phyloP scores from a whole-genome alignment of 306 rosid species.

The Dalbergia oliveri region DNA sequence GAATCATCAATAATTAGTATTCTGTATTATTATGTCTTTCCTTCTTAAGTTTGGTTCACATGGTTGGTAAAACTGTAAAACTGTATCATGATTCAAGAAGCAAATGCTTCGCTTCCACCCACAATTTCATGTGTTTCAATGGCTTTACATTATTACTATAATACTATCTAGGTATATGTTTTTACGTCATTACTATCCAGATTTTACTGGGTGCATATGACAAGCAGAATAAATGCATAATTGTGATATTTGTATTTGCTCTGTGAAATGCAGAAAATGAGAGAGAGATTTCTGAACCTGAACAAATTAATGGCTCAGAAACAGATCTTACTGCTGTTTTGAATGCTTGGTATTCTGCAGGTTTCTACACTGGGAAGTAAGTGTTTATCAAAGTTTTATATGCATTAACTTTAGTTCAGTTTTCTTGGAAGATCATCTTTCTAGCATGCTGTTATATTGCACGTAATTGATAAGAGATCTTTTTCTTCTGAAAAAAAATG shows the following conservation, averaged over 20 bases:
- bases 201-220: slow-evolving; percentile 2
- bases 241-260: slow-evolving; percentile 19
- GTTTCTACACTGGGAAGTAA: slow-evolving; percentile 89
- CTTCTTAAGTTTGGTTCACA: slow-evolving; percentile 17
- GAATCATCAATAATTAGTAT: not conserved
- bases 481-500: too few species aligned
- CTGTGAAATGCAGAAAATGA: slow-evolving; percentile 55
- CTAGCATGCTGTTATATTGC: not conserved
- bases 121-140: slow-evolving; percentile 22
- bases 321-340: slow-evolving; percentile 70
- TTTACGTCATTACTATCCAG: slow-evolving; percentile 13
- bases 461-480: too few species aligned
- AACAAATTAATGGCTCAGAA: slow-evolving; percentile 56
- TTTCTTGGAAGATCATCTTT: slow-evolving; percentile 27
- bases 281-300: slow-evolving; percentile 44
- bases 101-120: slow-evolving; percentile 11
- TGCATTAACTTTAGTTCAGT: slow-evolving; percentile 2
- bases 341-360: slow-evolving; percentile 96
- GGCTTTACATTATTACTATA: not conserved
- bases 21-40: not conserved
- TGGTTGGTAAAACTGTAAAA: not conserved
- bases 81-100: not conserved
- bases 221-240: not conserved
- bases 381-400: slow-evolving; percentile 29
- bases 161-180: not conserved